phyloP scores from a whole-genome alignment of 225 moss, liverwort and hornwort genomes.

The Sphagnum tenellum region DNA sequence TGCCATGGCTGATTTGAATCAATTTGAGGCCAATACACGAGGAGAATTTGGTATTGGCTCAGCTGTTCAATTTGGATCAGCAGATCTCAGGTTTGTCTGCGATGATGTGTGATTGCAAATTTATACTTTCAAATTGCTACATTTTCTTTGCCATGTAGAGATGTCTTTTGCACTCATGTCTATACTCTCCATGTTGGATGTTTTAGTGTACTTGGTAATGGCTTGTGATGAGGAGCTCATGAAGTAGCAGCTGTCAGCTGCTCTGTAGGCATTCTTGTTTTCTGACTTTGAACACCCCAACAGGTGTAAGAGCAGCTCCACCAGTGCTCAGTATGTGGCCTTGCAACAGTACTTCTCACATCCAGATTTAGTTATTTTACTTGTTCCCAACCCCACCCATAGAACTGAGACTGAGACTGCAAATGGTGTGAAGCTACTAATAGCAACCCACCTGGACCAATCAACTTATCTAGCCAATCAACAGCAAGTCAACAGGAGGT shows the following conservation, averaged over 20 bases:
- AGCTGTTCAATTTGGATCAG: conserved; percentile 93
- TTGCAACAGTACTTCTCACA: too few species aligned
- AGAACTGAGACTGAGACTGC: too few species aligned
- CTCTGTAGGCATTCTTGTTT: not conserved
- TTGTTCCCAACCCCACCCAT: too few species aligned
- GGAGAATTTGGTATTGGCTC: conserved; percentile 98
- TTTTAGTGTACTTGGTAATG: not conserved
- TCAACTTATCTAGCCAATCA: too few species aligned
- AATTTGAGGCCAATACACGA: conserved; percentile 86
- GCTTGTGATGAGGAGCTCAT: not conserved
- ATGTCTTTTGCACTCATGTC: not conserved
- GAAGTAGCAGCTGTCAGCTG: not conserved
- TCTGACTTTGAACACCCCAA: too few species aligned
- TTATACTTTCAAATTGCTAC: too few species aligned
- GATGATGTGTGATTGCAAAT: not conserved
- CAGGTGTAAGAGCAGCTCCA: too few species aligned
- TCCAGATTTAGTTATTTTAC: too few species aligned
- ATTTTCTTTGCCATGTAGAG: not conserved
- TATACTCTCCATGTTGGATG: not conserved
- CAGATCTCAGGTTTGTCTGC: conserved; percentile 68
- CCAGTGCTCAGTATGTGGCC: too few species aligned
- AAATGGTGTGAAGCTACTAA: too few species aligned
- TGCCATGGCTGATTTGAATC: conserved; percentile 80
- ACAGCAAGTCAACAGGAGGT: too few species aligned
- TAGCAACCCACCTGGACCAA: too few species aligned